phyloP scores from a whole-genome alignment of 208 protist species.

The Trypanosoma conorhini region DNA sequence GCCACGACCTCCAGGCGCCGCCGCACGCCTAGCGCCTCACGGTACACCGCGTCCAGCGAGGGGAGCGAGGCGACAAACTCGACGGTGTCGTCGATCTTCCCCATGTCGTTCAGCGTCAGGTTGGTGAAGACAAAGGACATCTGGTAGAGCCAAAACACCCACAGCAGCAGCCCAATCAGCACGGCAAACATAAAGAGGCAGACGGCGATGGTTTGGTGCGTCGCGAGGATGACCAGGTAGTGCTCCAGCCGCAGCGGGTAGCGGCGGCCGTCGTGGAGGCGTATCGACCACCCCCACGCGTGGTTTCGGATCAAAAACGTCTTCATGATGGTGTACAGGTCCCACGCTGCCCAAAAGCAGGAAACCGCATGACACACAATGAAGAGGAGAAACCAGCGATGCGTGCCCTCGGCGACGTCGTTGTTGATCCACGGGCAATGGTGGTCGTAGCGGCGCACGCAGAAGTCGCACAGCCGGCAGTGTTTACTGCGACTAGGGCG shows the following conservation, averaged over 20 bases:
- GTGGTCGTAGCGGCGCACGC: constrained; percentile 96
- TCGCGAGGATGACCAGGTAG: constrained; percentile 68
- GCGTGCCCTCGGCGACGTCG: constrained; percentile 94
- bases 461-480: constrained; percentile 90
- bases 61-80: constrained; percentile 55
- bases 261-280: constrained; percentile 22
- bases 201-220: constrained; percentile 52
- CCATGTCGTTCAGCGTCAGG: constrained; percentile 88
- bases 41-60: constrained; percentile 57
- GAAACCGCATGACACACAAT: constrained; percentile 82
- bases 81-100: constrained; percentile 84
- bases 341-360: constrained; percentile 77
- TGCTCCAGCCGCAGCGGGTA: constrained; percentile 44
- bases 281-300: constrained; percentile 66
- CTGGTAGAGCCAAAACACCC: constrained; percentile 81
- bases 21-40: constrained; percentile 59
- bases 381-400: constrained; percentile 92
- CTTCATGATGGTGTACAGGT: constrained; percentile 57
- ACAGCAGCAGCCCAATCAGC: constrained; percentile 73
- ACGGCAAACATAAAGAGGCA: constrained; percentile 81
- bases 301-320: constrained; percentile 50
- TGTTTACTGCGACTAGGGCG: constrained; percentile 95
- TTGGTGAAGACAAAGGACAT: constrained; percentile 77
- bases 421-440: constrained; percentile 98
- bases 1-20: constrained; percentile 51